A percentile compares a stretch with the other conserved stretches of the same genome.
Evolutionary conservation across 1,284 basidiomycete species (phyloP).

Genomic region (Sporisorium scitamineum): DNA sequence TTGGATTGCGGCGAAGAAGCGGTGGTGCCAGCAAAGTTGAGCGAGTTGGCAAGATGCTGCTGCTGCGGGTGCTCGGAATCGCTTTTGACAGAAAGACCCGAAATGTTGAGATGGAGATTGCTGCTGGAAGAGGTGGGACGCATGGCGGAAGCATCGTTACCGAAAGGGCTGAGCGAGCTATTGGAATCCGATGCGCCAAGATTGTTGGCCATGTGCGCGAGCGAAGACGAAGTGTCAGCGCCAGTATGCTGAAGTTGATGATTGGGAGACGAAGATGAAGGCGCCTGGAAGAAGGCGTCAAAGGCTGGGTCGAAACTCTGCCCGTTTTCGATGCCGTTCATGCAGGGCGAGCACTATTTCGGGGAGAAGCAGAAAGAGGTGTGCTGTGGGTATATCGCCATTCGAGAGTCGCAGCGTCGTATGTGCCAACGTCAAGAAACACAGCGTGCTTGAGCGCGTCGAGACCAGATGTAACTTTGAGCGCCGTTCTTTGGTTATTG

Average conservation of each 20-base stretch:
- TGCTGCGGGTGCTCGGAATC: conserved; percentile 23
- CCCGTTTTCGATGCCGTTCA: conserved; percentile 52
- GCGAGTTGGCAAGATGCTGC: conserved; percentile 15
- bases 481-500: neutral
- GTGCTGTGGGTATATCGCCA: neutral
- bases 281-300: conserved; percentile 47
- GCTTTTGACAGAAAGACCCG: conserved; percentile 39
- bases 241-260: conserved; percentile 17
- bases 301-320: conserved; percentile 47
- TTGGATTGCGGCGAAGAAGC: conserved; percentile 32
- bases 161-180: conserved; percentile 18
- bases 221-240: conserved; percentile 17
- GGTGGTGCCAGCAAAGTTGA: conserved; percentile 18
- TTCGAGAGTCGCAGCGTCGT: neutral
- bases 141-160: conserved; percentile 16
- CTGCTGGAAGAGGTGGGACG: conserved; percentile 34
- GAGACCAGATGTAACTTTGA: neutral
- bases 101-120: conserved; percentile 53
- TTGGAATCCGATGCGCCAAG: conserved; percentile 18
- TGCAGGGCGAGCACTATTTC: conserved; percentile 7
- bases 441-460: neutral
- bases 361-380: neutral
- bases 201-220: conserved; percentile 12
- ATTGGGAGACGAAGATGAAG: conserved; percentile 25
- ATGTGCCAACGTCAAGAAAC: neutral